A percentile compares a stretch with the other conserved stretches of the same genome.
phyloP scores from a whole-genome alignment of 495 filamentous ascomycete species.

The Lasiosphaeria hispida region DNA sequence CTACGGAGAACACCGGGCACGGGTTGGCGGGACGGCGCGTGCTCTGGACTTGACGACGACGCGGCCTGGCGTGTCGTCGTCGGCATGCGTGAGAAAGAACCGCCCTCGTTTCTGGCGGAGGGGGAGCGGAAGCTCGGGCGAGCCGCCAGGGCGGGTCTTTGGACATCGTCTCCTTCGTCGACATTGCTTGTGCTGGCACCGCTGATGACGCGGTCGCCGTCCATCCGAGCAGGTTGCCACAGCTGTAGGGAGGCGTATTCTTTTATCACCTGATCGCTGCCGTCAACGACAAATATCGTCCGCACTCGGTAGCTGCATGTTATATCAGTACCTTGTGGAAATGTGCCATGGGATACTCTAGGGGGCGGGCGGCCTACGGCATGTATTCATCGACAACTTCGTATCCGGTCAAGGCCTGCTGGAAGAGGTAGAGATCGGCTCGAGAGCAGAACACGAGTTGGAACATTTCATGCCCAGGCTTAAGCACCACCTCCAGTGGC shows the following conservation, averaged over 20 bases:
- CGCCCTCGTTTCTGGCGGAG: no score
- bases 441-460: background rate
- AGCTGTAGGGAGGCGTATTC: conserved; percentile 5
- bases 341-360: no score
- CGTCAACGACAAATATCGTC: conserved; percentile 4
- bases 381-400: conserved; percentile 10
- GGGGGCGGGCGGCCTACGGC: no score
- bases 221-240: conserved; percentile 5
- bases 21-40: no score
- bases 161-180: no score
- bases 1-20: no score
- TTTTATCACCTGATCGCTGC: background rate
- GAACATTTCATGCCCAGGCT: background rate
- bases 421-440: conserved; percentile 5
- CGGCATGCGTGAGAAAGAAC: no score
- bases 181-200: background rate
- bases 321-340: no score
- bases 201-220: background rate
- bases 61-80: no score
- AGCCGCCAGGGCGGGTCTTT: no score
- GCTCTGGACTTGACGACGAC: no score
- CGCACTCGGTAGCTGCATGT: background rate
- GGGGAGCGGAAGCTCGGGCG: no score
- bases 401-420: conserved; percentile 12
- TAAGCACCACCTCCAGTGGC: conserved; percentile 7